A percentile compares a stretch with the other conserved stretches of the same genome.
phyloP scores from a whole-genome alignment of 75 land plant genomes.

The Picea sitchensis region DNA sequence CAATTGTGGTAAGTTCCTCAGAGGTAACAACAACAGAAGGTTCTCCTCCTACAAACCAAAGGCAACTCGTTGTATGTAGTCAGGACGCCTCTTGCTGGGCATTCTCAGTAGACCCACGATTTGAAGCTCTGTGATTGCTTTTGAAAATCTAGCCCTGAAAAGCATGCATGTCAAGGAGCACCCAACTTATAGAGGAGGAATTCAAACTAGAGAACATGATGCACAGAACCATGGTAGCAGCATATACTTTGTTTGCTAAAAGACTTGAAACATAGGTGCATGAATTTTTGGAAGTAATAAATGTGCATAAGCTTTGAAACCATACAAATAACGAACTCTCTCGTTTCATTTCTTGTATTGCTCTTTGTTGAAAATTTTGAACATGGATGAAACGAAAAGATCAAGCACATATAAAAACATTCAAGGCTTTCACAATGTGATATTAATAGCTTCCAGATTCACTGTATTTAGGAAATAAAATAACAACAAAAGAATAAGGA shows the following conservation, averaged over 20 bases:
- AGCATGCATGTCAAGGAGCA: conserved; percentile 33
- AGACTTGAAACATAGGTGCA: neutral
- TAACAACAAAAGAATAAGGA: no score
- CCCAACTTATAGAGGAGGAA: neutral
- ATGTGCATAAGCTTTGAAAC: neutral
- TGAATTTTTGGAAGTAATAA: neutral
- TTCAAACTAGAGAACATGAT: neutral
- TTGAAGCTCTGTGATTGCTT: conserved; percentile 83
- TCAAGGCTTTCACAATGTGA: no score
- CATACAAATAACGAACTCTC: neutral
- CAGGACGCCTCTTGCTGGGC: conserved; percentile 84
- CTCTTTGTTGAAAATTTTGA: neutral
- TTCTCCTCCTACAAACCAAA: conserved; percentile 35
- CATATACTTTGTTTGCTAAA: neutral
- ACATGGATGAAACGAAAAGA: neutral
- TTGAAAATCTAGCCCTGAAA: conserved; percentile 79
- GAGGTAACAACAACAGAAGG: no score
- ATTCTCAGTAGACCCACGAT: conserved; percentile 71
- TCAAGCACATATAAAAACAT: neutral
- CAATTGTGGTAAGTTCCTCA: no score
- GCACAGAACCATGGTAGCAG: neutral
- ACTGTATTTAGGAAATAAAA: no score
- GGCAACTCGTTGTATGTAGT: conserved; percentile 76
- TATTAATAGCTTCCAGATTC: no score
- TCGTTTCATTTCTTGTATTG: no score